A percentile compares a stretch with the other conserved stretches of the same genome.
These are phyloP conservation scores for Rossbeevera mucosa DNA, from an alignment of 768 basidiomycete species.

Conservation along the genomic window DNA sequence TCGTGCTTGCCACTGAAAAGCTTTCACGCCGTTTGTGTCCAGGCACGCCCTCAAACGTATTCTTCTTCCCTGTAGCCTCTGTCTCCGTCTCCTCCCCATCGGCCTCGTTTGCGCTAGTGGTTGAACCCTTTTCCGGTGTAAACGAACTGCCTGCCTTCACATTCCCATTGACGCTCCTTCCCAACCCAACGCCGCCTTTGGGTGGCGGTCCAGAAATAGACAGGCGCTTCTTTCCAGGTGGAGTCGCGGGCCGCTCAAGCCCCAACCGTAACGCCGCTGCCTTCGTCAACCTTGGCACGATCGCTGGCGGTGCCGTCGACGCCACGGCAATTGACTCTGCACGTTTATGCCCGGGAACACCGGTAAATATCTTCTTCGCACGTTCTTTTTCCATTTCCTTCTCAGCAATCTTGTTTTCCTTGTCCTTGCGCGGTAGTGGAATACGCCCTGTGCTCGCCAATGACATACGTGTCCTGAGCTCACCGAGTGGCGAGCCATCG, in stretches of 20 bases:
- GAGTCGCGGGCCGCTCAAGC: constrained; percentile 36
- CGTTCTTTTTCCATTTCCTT: constrained; percentile 57
- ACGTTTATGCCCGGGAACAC: constrained; percentile 82
- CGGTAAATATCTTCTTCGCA: constrained; percentile 59
- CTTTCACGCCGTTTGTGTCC: constrained; percentile 79
- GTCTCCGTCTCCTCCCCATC: constrained; percentile 29
- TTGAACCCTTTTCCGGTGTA: constrained; percentile 9
- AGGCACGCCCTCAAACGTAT: constrained; percentile 73
- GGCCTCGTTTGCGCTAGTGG: constrained; percentile 23
- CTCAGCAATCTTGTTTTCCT: constrained; percentile 38
- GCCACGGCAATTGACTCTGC: constrained; percentile 63
- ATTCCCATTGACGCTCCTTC: constrained; percentile 3
- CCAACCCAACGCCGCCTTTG: constrained; percentile 5
- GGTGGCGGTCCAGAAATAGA: constrained; percentile 25
- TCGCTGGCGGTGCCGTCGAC: constrained; percentile 64
- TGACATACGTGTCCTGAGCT: constrained; percentile 28
- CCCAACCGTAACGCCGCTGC: constrained; percentile 70
- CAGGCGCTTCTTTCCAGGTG: constrained; percentile 37
- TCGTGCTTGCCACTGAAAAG: constrained; percentile 59
- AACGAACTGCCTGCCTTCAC: constrained; percentile 4
- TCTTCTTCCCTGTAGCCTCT: constrained; percentile 30
- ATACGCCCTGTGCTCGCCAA: constrained; percentile 32
- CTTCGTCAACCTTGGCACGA: constrained; percentile 72
- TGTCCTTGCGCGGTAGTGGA: constrained; percentile 27
- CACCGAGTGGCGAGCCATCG: constrained; percentile 29